phyloP scores from a whole-genome alignment of 257 asterid species.

The Solanum clarkiae region DNA sequence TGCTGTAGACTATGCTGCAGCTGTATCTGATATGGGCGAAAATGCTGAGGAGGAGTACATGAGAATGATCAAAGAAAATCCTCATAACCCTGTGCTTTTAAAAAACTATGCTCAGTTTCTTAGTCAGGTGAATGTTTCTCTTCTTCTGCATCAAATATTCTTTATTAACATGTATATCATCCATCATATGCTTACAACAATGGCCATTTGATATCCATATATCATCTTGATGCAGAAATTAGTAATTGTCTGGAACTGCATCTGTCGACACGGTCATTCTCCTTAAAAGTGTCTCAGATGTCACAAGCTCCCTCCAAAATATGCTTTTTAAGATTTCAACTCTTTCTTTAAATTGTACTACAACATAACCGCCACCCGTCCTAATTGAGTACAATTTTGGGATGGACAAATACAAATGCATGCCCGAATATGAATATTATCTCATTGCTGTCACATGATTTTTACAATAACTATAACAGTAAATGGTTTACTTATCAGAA shows the following conservation, averaged over 20 bases:
- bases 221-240: background rate
- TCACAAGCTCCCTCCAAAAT: background rate
- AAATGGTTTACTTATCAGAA: background rate
- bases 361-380: background rate
- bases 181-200: background rate
- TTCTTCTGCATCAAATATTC: background rate
- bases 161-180: background rate
- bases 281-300: background rate
- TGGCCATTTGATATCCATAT: background rate
- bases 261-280: background rate
- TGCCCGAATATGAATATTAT: background rate
- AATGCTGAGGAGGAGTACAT: constrained; percentile 32
- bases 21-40: constrained; percentile 6
- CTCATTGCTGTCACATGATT: background rate
- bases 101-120: constrained; percentile 48
- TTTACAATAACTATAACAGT: background rate
- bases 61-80: constrained; percentile 60
- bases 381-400: background rate
- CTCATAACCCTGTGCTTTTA: constrained; percentile 37
- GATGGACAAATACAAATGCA: background rate
- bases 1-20: background rate
- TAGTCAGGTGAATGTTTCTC: constrained; percentile 31
- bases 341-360: background rate
- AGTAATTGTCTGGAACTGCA: background rate
- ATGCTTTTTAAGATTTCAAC: background rate